A percentile compares a stretch with the other conserved stretches of the same genome.
Evolutionary conservation across 805 yeast species (phyloP).

Genomic region (Yarrowia osloensis): DNA sequence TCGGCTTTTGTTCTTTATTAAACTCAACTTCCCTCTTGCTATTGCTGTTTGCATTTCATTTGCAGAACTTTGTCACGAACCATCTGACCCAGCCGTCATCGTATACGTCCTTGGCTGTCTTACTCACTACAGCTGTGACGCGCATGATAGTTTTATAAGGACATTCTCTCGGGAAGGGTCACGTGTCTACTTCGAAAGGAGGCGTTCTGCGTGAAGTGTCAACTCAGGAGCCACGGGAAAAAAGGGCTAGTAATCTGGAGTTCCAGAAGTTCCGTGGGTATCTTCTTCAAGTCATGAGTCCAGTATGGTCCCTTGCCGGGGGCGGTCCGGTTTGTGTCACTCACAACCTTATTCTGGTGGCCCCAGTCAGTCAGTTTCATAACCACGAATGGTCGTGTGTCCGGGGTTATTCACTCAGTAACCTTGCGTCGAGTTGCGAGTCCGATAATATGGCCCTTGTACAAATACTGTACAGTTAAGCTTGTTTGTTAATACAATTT

Average conservation of each 20-base stretch:
- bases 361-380: neutral
- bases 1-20: neutral
- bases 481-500: neutral
- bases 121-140: neutral
- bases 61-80: neutral
- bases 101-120: constrained; percentile 20
- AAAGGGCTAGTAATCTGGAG: too few species aligned
- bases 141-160: neutral
- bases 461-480: neutral
- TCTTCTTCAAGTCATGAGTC: too few species aligned
- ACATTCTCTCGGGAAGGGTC: neutral
- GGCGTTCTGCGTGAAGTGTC: too few species aligned
- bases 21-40: neutral
- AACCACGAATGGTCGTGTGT: neutral
- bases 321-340: neutral
- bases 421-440: too few species aligned
- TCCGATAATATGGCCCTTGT: too few species aligned
- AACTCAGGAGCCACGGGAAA: too few species aligned
- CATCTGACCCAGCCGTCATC: constrained; percentile 17
- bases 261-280: too few species aligned
- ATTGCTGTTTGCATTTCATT: constrained; percentile 12
- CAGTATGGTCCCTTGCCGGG: constrained; percentile 11
- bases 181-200: neutral
- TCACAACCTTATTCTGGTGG: neutral
- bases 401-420: too few species aligned